A percentile compares a stretch with the other conserved stretches of the same genome.
Conservation (phyloP, 306 rosid species). For the Lathyrus oleraceus region DNA sequence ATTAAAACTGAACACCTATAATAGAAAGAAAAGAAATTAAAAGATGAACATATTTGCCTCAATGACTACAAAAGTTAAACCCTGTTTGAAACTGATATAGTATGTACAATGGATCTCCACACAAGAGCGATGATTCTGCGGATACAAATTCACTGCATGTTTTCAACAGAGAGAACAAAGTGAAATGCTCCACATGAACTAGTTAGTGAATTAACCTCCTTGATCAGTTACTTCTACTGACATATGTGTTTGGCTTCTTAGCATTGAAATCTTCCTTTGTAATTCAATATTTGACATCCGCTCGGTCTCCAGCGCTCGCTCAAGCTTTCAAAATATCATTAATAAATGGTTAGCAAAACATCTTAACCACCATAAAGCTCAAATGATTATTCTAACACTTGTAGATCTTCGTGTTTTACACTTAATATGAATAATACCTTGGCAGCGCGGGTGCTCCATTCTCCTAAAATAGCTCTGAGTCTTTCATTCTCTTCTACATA, state of each 20-base stretch:
- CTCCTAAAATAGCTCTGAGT: constrained; percentile 89
- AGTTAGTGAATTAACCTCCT: constrained; percentile 29
- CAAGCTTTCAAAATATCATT: constrained; percentile 43
- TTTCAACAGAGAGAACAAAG: not conserved
- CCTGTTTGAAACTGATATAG: not conserved
- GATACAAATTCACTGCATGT: not conserved
- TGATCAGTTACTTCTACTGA: constrained; percentile 35
- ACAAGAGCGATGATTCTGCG: not conserved
- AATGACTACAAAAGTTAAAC: not conserved
- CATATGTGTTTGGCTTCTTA: constrained; percentile 32
- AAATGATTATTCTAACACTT: not conserved
- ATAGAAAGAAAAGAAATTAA: no score
- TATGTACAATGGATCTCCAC: constrained; percentile 13
- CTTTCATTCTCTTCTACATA: constrained; percentile 98
- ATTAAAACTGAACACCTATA: no score
- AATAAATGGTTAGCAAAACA: constrained; percentile 2
- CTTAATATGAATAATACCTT: constrained; percentile 57
- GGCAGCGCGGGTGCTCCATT: constrained; percentile 98
- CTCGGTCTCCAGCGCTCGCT: constrained; percentile 53
- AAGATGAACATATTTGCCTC: no score
- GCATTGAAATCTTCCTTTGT: constrained; percentile 43
- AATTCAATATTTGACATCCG: constrained; percentile 47
- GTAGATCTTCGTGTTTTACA: not conserved
- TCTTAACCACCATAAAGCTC: not conserved
- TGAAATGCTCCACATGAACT: constrained; percentile 1